Percentiles rank a stretch among this genome's conserved stretches.
These are phyloP conservation scores for Triticum urartu DNA, from an alignment of 176 grass and related monocot genomes.

Conservation along the genomic window DNA sequence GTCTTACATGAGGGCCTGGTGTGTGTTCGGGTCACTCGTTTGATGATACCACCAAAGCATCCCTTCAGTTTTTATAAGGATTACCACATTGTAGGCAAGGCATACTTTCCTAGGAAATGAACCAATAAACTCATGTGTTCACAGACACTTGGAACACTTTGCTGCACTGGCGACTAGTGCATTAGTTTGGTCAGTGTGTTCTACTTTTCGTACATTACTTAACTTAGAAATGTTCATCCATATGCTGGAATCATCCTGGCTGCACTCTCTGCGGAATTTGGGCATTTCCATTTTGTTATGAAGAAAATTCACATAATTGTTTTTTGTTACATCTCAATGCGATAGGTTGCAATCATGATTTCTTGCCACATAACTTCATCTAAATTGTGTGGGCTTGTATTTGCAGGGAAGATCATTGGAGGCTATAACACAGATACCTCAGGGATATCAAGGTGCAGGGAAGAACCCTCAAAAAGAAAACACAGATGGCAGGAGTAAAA, in stretches of 20 bases:
- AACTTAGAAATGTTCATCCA: constrained; percentile 5
- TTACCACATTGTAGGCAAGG: neutral
- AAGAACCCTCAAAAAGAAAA: constrained; percentile 12
- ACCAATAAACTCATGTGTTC: neutral
- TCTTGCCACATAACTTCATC: neutral
- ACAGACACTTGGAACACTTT: neutral
- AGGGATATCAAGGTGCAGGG: neutral
- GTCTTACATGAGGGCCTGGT: no score
- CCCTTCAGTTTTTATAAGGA: neutral
- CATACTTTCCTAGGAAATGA: no score
- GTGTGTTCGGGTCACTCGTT: no score
- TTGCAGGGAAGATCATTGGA: constrained; percentile 34
- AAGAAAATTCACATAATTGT: neutral
- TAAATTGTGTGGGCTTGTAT: constrained; percentile 19
- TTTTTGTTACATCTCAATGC: neutral
- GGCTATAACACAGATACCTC: neutral
- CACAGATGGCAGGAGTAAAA: constrained; percentile 22
- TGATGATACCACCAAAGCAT: neutral
- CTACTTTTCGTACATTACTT: neutral
- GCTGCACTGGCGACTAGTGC: neutral
- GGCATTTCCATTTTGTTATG: neutral
- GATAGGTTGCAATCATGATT: neutral
- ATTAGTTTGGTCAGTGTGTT: neutral
- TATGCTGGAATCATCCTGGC: neutral
- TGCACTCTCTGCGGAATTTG: neutral